phyloP scores from a whole-genome alignment of 441 rosid genomes.

The Croton setiger region DNA sequence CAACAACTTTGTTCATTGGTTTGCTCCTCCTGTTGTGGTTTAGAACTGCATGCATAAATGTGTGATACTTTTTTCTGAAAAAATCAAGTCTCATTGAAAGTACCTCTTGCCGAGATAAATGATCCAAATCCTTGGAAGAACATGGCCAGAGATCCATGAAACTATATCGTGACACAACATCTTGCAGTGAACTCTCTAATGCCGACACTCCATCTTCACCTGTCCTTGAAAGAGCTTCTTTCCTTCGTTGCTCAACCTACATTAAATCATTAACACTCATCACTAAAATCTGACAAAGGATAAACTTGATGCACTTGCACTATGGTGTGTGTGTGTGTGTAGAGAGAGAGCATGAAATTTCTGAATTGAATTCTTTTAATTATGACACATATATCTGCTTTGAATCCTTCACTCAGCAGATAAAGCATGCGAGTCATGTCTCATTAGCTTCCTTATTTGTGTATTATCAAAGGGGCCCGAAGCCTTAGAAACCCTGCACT shows the following conservation, averaged over 20 bases:
- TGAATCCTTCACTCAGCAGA: not conserved
- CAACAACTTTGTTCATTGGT: not conserved
- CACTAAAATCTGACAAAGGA: not conserved
- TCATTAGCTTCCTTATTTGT: not conserved
- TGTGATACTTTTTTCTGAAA: not conserved
- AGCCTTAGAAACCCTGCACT: not conserved
- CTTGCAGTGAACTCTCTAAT: conserved; percentile 68
- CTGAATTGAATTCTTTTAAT: not conserved
- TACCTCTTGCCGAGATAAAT: conserved; percentile 94
- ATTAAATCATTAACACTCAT: conserved; percentile 13
- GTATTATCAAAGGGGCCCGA: not conserved
- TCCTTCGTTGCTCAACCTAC: conserved; percentile 96
- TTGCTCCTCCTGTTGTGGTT: not conserved
- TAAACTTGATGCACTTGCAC: not conserved
- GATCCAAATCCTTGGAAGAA: conserved; percentile 81
- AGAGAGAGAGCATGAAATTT: not conserved
- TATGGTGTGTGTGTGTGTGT: not conserved
- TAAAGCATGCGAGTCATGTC: not conserved
- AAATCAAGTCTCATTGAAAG: conserved; percentile 6
- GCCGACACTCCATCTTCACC: conserved; percentile 64
- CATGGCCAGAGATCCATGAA: conserved; percentile 99
- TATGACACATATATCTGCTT: not conserved
- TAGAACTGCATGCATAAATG: not conserved
- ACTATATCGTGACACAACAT: conserved; percentile 78
- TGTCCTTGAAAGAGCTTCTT: conserved; percentile 82